Evolutionary conservation across 768 basidiomycete genomes (phyloP), one percentile per base, ranked within the genome.

Genomic region (Naematelia encephala): DNA sequence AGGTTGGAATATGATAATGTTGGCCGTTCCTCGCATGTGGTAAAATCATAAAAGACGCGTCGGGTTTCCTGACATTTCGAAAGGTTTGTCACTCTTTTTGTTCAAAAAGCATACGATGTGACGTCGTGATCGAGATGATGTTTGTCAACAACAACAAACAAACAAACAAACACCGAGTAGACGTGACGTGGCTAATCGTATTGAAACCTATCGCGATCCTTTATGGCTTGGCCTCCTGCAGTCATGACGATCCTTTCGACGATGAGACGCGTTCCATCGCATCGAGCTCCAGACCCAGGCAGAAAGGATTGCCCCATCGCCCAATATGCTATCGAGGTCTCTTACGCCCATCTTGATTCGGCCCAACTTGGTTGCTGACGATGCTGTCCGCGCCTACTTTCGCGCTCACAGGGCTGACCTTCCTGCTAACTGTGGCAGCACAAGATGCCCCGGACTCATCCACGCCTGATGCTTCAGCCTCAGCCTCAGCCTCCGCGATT

Each of bases 401-500:
- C n/a, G n/a, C 34, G 34, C 34, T 39, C 8, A 8, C 34, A 8
- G 34, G 8, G 34, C 34, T 39, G 34, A 16, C 34, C 34, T 16
- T 39, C 8, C 34, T 39, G 34, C 34, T 39, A 16, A 39, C 34
- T 39, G 34, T 16, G 34, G 8, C 34, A 8, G 34, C 34, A 8
- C 34, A 39, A 39, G 34, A 39, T 39, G 34, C 34, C 34, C 8
- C 34, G 8, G 34, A 8, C 34, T 39, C 34, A 16, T 8, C 50
- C 11, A 27, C 19, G 5, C 5, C 50, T 8, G 13, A 22, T 27
- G 50, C 27, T 8, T 26, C 22, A 5, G 50, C 25, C 21, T 26
- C 54, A 3, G 5, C 45, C 13, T 5, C 55, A 34, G 27, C 58
- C 21, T 22, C 1, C 61, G 63, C 34, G 39, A 54, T 14, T 59